Evolutionary conservation across 1,139 yeast species (phyloP).

Genomic region (Blastobotrys persicus): DNA sequence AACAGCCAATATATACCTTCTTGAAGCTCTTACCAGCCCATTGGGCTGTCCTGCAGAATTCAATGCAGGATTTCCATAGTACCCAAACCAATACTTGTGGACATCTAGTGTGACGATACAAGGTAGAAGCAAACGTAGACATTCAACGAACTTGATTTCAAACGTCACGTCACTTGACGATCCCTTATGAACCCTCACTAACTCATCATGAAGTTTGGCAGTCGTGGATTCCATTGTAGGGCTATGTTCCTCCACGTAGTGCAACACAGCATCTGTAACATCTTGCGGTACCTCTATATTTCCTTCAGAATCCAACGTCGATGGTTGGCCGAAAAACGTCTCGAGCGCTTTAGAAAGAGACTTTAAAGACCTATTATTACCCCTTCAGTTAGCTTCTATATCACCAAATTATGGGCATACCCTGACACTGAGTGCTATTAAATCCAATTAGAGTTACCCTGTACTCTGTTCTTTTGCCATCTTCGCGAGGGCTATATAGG

Average conservation of each 20-base stretch:
- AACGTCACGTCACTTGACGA: conserved; percentile 42
- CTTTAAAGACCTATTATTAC: conserved; percentile 23
- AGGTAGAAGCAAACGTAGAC: conserved; percentile 43
- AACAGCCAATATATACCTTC: conserved; percentile 44
- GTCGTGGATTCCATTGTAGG: conserved; percentile 40
- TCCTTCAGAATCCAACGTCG: conserved; percentile 10
- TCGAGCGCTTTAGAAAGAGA: conserved; percentile 25
- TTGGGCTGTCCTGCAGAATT: conserved; percentile 56
- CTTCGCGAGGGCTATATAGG: no score
- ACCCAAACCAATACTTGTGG: conserved; percentile 50
- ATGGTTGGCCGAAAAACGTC: conserved; percentile 17
- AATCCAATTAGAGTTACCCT: no score
- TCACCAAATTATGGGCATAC: no score
- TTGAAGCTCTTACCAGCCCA: conserved; percentile 43
- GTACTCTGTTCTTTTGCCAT: no score
- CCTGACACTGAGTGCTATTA: no score
- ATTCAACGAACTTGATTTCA: conserved; percentile 45
- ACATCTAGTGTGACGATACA: conserved; percentile 43
- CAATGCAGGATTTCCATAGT: conserved; percentile 54
- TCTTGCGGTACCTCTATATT: conserved; percentile 19
- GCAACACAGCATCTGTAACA: conserved; percentile 24
- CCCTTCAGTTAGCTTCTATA: no score
- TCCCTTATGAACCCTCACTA: conserved; percentile 45
- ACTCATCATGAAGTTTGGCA: conserved; percentile 48
- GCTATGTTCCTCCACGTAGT: conserved; percentile 42